Evolutionary conservation across 306 rosid species (phyloP), one percentile per base, ranked within the genome.

Genomic region (Citrullus mucosospermus): DNA sequence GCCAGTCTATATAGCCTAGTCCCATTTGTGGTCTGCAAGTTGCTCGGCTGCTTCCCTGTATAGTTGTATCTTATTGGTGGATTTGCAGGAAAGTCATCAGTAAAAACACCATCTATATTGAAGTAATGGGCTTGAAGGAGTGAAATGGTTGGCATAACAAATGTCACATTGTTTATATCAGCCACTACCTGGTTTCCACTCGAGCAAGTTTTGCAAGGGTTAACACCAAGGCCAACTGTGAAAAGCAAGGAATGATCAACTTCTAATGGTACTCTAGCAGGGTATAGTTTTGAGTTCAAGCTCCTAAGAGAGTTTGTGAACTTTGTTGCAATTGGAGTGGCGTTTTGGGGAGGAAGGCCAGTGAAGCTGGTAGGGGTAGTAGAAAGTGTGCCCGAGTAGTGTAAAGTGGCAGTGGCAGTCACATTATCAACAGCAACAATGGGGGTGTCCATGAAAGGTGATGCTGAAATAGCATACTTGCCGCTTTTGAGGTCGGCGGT

Each of bases 81-180:
- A 25, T 80, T 87, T 8, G 65, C 88, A 1, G 98, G 98, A 78
- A 93, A 93, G 82, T 93, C 98, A 60, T 91, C 92, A 0, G 86
- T 86, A 65, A 91, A 93, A 78, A 93, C 90, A 9, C 97, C 98
- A 44, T 83, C 86, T 6, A 83, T 88, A 74, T 91, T 91, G 85
- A 87, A 93, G 85, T 86, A 89, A 84, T 93, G 98, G 28, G 97
- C 96, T 67, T 93, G 92, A 17, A 93, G 97, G 16, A 93, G 96
- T 20, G 96, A 74, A 59, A 86, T 82, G 14, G 85, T 84, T 0
- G 97, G 98, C 98, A 91, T 88, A 38, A 90, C 91, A 76, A 93
- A 93, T 3, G 98, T 79, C 1, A 91, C 86, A 78, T 93, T 93
- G 82, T 91, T 93, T 70, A 93, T 80, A 75, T 86, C 85, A 0